Evolutionary conservation across 805 yeast species (phyloP).

Genomic region (Spathaspora gorwiae): DNA sequence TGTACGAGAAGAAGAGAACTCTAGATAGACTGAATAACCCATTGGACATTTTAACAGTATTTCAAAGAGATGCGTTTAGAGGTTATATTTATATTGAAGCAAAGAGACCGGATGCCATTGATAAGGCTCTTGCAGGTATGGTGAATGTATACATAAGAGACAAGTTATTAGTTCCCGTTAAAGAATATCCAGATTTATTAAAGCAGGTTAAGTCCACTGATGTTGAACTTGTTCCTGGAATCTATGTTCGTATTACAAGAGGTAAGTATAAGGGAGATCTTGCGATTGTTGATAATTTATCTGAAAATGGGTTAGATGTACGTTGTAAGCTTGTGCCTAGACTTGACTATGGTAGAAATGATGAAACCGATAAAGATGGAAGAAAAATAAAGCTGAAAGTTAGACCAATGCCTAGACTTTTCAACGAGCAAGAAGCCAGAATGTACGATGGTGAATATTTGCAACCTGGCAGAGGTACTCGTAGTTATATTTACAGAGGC

Average conservation of each 20-base stretch:
- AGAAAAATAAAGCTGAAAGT: constrained; percentile 48
- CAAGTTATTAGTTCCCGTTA: constrained; percentile 86
- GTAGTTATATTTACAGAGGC: constrained; percentile 66
- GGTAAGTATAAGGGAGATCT: constrained; percentile 92
- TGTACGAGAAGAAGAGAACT: constrained; percentile 79
- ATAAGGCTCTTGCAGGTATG: constrained; percentile 81
- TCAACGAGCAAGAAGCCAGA: constrained; percentile 84
- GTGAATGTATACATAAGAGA: constrained; percentile 74
- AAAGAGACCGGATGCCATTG: constrained; percentile 86
- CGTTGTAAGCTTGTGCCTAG: constrained; percentile 90
- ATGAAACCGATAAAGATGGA: constrained; percentile 47
- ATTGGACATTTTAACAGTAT: constrained; percentile 81
- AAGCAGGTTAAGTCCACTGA: constrained; percentile 87
- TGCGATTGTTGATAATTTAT: constrained; percentile 87
- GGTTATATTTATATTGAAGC: constrained; percentile 96
- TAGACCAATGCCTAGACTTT: constrained; percentile 82
- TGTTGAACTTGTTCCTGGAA: constrained; percentile 84
- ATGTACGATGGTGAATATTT: constrained; percentile 74
- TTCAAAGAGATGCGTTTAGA: constrained; percentile 88
- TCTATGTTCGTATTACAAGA: constrained; percentile 83
- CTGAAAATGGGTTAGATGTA: constrained; percentile 95
- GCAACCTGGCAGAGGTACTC: constrained; percentile 58
- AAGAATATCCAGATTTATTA: constrained; percentile 88
- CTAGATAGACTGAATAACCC: constrained; percentile 70
- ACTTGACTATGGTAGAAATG: constrained; percentile 77